Evolutionary conservation across 2,329 filamentous ascomycete species (phyloP), one percentile per base, ranked within the genome.

Genomic region (Monosporascus sp.): DNA sequence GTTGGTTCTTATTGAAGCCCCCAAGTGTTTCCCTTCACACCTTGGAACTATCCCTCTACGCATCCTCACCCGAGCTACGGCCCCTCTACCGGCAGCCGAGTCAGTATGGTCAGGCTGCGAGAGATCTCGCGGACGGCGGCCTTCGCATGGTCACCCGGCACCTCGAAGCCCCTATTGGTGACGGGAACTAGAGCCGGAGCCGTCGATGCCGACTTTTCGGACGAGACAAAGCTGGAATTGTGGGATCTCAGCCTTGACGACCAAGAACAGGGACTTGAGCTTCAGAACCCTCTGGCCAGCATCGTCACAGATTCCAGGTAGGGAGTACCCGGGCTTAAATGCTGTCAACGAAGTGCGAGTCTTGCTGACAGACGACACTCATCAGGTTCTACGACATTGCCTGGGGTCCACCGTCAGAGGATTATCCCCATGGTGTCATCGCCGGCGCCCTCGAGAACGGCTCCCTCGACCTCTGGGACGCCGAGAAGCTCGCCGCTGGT

Each of bases 81-180:
- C 41, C 54, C 52, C 52, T 55, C 56, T 49, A 48, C 50, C 36
- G 44, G 51, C 52, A 56, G 52, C 48, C 52, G 54, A 52, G 50
- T 53, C 69, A 75, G 63, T 73, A 99, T 99, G 94, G 93, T 97
- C 75, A 90, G 91, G 77, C 81, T 97, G 74, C 86, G 93, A 80
- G 92, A 97, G 79, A 95, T 99, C 69, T 90, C 91, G 71, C 86
- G 94, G 75, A 99, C 94, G 67, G 94, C 93, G 73, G 89, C 93
- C 66, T 99, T 99, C 73, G 91, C 94, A 68, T 99, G 94, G 93
- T 96, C 91, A 63, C 88, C 92, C 26, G 89, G 86, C 64, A 76
- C 90, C 49, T 82, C 83, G 40, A 84, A 86, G 63, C 91, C 93
- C 64, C 80, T 96, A 63, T 79, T 99, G 60, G 93, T 91, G 56